These are phyloP conservation scores for Yamadazyma trypodendri DNA, from an alignment of 1,139 yeast species.

Conservation along the genomic window DNA sequence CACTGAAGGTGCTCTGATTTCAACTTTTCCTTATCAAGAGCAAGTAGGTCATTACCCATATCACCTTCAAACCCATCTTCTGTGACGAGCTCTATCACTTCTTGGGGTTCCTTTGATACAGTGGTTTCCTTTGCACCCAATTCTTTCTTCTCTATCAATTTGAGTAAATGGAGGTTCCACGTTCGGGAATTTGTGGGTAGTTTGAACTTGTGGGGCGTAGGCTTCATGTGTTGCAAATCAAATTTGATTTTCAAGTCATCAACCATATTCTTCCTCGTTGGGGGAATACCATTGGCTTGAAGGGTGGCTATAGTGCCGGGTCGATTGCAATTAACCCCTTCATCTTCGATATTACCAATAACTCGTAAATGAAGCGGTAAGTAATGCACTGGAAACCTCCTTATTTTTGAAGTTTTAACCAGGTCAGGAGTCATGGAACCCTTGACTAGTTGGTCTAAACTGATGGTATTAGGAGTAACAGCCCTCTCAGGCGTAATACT, in stretches of 20 bases:
- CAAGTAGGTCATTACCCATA: conserved; percentile 12
- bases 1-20: conserved; percentile 11
- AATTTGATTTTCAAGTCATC: conserved; percentile 39
- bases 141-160: conserved; percentile 12
- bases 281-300: conserved; percentile 26
- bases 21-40: conserved; percentile 10
- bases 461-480: neutral
- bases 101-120: conserved; percentile 8
- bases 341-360: conserved; percentile 21
- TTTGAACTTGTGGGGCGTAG: conserved; percentile 24
- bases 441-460: neutral
- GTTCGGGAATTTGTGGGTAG: conserved; percentile 32
- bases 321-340: conserved; percentile 17
- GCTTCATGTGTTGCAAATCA: conserved; percentile 41
- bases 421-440: conserved; percentile 4
- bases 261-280: conserved; percentile 38
- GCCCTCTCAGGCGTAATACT: conserved; percentile 1
- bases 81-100: conserved; percentile 4
- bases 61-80: conserved; percentile 8
- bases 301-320: conserved; percentile 17
- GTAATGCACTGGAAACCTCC: conserved; percentile 37
- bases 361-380: conserved; percentile 31
- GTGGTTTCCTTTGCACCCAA: too few species aligned
- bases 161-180: conserved; percentile 23
- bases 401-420: conserved; percentile 3